Base-by-base conservation (phyloP, 192 early-diverging fungal genomes). In the Coemansia nantahalensis region DNA sequence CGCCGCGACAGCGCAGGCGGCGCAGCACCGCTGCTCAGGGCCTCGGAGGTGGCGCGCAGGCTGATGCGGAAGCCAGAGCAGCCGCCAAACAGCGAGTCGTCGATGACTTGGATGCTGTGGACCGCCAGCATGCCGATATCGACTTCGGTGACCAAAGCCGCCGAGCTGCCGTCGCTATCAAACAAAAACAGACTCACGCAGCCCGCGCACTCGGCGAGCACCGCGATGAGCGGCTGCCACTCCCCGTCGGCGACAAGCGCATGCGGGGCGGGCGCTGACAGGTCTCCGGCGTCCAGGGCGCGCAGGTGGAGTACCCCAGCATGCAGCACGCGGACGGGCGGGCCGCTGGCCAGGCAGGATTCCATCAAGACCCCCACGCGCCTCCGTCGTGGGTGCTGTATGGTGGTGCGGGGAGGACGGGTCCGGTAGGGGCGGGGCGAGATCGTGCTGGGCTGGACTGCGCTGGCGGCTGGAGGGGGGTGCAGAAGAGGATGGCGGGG, bases 1-100 rank as follows among this genome's bases (percentile, higher is more conserved):
- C n/a, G n/a, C n/a, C n/a, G n/a, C n/a, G n/a, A n/a, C n/a, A n/a
- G n/a, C n/a, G n/a, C n/a, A n/a, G n/a, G n/a, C n/a, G n/a, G n/a
- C 40, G 24, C 16, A 2, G 19, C 24, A 9, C 21, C 19, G 24
- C 21, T 2, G 18, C 24, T 10, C 14, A 18, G 4, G 11, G 32
- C 19, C 15, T 28, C 37, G 4, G 37, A 15, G 16, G 39, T 21
- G 6, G 36, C n/a, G 10, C 39, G 24, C 2, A 52, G 28, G 19
- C 30, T 41, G 38, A 52, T 28, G 39, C 50, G 33, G 26, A 77
- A 77, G 23, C 61, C 56, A 52, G 61, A 77, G 23, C 51, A 56
- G 14, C 37, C 56, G 22, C 42, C 62, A 48, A 77, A 77, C 37
- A 77, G 52, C 21, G 73, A 68, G 44, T 77, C 56, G 30, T 77